Base-by-base conservation (phyloP, 306 rosid genomes). In the Fagus sylvatica region DNA sequence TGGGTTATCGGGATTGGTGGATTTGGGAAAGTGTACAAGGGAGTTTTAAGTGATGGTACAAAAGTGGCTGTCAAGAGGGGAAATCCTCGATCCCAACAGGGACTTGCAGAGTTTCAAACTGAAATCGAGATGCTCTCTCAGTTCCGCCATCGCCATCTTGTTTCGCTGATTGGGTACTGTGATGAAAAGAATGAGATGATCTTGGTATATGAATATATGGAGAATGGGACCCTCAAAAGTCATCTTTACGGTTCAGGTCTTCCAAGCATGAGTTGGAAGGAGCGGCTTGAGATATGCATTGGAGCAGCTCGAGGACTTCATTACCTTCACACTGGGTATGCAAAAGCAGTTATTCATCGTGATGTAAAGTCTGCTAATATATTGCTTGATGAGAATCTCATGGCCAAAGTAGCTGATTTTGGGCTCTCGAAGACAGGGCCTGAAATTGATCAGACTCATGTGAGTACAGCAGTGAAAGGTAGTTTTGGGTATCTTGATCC, bases 231-330 rank as follows among this genome's bases (percentile, higher is more conserved):
- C 39, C 83, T 93, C 79, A 93, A 93, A 86, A 57, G 93, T 78
- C 98, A 91, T 86, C 87, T 93, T n/a, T 91, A 93, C 17, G 98
- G 98, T 78, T 78, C 85, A 0, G 91, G 82, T 65, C 68, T 87
- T 60, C 93, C 93, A 4, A 90, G 91, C 85, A 66, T 93, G 72
- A 87, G 91, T 55, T 93, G 98, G 98, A 90, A 90, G 86, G 80
- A 89, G 80, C 90, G 98, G 77, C 96, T 93, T 53, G 94, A 93
- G 64, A 81, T 89, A 48, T 93, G 98, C 88, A 87, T 93, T 70
- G 98, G 98, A 75, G n/a, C 98, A 7, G 98, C 98, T 28, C 81
- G 97, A 81, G 98, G 98, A 67, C 96, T 93, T 22, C 98, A 93
- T 79, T 91, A 93, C 89, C 97, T 93, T 80, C 98, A 91, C 83